Conservation (phyloP, 163 green algal genomes). For the Trebouxiophyceae sp. region DNA sequence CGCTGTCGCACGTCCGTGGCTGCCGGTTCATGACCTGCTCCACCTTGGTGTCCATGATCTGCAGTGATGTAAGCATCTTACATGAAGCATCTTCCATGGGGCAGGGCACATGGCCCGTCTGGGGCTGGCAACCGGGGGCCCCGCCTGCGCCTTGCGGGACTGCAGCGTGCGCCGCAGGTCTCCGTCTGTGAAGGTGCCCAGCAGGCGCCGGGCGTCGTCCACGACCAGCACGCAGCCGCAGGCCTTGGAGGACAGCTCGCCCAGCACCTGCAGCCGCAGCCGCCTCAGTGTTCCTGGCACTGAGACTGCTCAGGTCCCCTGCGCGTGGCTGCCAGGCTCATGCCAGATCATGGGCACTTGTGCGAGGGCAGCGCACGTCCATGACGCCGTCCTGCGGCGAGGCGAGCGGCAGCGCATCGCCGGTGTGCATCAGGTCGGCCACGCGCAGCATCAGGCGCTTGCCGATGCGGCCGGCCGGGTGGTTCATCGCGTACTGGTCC, state of each 20-base stretch:
- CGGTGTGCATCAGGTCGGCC: conserved; percentile 31
- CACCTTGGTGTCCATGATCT: conserved; percentile 28
- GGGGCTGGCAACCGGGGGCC: too few species aligned
- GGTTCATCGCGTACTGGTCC: conserved; percentile 45
- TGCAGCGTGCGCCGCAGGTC: conserved; percentile 46
- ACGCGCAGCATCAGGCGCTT: conserved; percentile 60
- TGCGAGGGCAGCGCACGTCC: too few species aligned
- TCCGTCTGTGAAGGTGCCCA: conserved; percentile 56
- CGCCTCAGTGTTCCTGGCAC: neutral
- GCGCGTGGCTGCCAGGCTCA: too few species aligned
- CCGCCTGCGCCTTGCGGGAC: neutral
- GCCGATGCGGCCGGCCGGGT: conserved; percentile 57
- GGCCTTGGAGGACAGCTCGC: conserved; percentile 46
- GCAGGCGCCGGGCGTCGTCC: conserved; percentile 15
- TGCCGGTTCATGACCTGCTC: conserved; percentile 26
- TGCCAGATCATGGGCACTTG: too few species aligned
- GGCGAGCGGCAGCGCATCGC: conserved; percentile 21
- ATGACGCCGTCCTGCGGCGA: neutral
- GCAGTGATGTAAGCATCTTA: too few species aligned
- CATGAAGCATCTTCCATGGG: too few species aligned
- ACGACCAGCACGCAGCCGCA: conserved; percentile 48
- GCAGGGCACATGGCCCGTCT: too few species aligned
- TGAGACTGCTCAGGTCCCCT: too few species aligned
- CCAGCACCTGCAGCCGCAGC: conserved; percentile 20
- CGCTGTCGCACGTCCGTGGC: conserved; percentile 22